These are phyloP conservation scores for Talaromyces pinophilus DNA, from an alignment of 2,329 filamentous ascomycete genomes.

Conservation along the genomic window DNA sequence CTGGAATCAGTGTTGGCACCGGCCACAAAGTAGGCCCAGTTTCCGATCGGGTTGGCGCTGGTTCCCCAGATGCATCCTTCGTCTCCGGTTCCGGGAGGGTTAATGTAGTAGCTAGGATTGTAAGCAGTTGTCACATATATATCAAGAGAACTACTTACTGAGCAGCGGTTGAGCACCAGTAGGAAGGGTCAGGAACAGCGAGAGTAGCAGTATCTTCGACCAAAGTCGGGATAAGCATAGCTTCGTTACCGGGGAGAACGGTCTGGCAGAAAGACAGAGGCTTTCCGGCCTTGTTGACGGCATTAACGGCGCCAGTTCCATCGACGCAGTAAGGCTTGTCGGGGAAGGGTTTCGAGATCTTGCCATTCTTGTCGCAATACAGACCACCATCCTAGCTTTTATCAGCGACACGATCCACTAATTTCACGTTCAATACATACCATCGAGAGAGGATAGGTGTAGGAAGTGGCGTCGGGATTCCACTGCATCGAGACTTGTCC, in stretches of 20 bases:
- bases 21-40: slow-evolving; percentile 76
- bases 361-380: slow-evolving; percentile 67
- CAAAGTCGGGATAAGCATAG: slow-evolving; percentile 54
- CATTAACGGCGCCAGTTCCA: slow-evolving; percentile 66
- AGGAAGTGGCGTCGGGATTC: slow-evolving; percentile 67
- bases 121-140: neutral
- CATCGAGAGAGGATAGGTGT: slow-evolving; percentile 70
- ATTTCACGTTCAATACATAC: slow-evolving; percentile 43
- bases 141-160: slow-evolving; percentile 58
- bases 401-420: slow-evolving; percentile 17
- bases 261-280: slow-evolving; percentile 23
- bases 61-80: slow-evolving; percentile 72
- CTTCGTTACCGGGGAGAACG: slow-evolving; percentile 20
- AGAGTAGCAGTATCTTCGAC: slow-evolving; percentile 60
- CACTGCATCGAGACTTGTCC: slow-evolving; percentile 78
- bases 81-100: slow-evolving; percentile 65
- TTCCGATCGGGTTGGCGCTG: slow-evolving; percentile 63
- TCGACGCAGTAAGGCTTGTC: slow-evolving; percentile 68
- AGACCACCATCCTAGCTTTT: slow-evolving; percentile 67
- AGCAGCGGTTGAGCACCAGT: slow-evolving; percentile 72
- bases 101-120: slow-evolving; percentile 70
- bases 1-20: slow-evolving; percentile 68
- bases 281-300: slow-evolving; percentile 63
- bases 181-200: slow-evolving; percentile 68
- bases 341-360: slow-evolving; percentile 69